Base-by-base conservation (phyloP, 495 filamentous ascomycete species). In the Aspergillus sclerotiicarbonarius region DNA sequence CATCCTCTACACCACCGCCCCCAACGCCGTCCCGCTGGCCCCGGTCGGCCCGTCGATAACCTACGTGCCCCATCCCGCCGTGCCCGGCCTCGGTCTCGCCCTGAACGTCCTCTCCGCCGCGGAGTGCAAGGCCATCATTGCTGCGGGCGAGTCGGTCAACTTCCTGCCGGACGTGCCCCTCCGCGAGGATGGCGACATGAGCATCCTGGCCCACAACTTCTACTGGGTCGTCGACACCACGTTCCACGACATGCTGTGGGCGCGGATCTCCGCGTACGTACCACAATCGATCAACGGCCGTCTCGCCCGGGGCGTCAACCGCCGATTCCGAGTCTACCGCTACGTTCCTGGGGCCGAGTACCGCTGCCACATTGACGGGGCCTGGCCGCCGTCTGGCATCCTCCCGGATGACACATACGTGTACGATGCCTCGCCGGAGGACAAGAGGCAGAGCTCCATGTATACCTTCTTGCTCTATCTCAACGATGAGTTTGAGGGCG, bases 121-220 rank as follows among this genome's bases (percentile, higher is more conserved):
- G 10, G 72, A 75, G 52, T 75, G 72, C 61, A 64, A 67, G 50
- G 60, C 70, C 1, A 73, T 75, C 30, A 73, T 75, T 41, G 72
- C 70, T 0, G 72, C 72, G 16, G 72, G 72, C 8, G 72, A 75
- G 63, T 72, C 70, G 16, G 69, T 75, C 54, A 65, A 64, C 39
- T 75, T 75, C 60, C 43, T 69, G 0, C 72, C 72, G 8, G 72
- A 75, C 37, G 70, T 67, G 8, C 72, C 72, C 43, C 62, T 73
- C 30, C 72, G 72, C 48, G 70, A 72, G 54, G 72, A 75, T 51
- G 70, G 69, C 8, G 72, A 73, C 39, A 60, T 72, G 58, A 73
- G 70, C 58, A 71, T 75, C 48, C 61, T 75, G 3, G 72, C 72
- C n/a, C 70, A 75, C 63, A 75, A 75, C 57, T 75, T 75, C 58